A percentile compares a stretch with the other conserved stretches of the same genome.
phyloP scores from a whole-genome alignment of 805 yeast genomes.

The Peterozyma toletana region DNA sequence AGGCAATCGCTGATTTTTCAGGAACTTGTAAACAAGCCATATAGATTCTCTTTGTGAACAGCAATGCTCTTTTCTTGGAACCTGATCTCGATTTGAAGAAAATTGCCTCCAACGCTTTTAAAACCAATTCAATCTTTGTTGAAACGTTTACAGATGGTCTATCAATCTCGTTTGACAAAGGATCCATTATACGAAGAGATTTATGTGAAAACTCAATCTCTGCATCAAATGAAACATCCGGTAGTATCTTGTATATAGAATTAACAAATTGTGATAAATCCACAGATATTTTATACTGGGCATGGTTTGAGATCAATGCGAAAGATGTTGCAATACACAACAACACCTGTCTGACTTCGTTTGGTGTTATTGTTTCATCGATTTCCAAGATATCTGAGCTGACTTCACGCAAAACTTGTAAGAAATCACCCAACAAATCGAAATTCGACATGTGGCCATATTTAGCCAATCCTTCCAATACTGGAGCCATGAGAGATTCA shows the following conservation, averaged over 20 bases:
- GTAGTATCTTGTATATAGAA: conserved; percentile 62
- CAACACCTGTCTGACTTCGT: conserved; percentile 63
- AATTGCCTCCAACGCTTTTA: conserved; percentile 71
- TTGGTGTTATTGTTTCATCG: conserved; percentile 33
- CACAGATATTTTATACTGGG: conserved; percentile 62
- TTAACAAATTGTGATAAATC: conserved; percentile 80
- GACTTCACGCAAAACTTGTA: conserved; percentile 83
- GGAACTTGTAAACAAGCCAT: conserved; percentile 68
- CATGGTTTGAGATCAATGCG: conserved; percentile 72
- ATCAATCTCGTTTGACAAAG: conserved; percentile 38
- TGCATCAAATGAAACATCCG: conserved; percentile 66
- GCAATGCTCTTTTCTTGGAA: conserved; percentile 57
- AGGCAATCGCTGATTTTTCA: conserved; percentile 78
- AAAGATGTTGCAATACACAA: conserved; percentile 87
- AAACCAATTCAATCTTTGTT: conserved; percentile 78
- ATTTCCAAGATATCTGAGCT: conserved; percentile 40
- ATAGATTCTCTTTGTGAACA: conserved; percentile 78
- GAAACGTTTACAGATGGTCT: conserved; percentile 79
- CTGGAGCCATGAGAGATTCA: conserved; percentile 70
- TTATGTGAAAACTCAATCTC: conserved; percentile 84
- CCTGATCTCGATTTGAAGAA: conserved; percentile 74
- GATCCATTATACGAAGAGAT: conserved; percentile 75
- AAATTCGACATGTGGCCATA: conserved; percentile 91
- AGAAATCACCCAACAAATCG: conserved; percentile 86
- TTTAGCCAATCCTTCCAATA: conserved; percentile 83